Percentiles rank a stretch among this genome's conserved stretches.
Conservation (phyloP, 2,329 filamentous ascomycete species). For the Fusarium incarnatum region DNA sequence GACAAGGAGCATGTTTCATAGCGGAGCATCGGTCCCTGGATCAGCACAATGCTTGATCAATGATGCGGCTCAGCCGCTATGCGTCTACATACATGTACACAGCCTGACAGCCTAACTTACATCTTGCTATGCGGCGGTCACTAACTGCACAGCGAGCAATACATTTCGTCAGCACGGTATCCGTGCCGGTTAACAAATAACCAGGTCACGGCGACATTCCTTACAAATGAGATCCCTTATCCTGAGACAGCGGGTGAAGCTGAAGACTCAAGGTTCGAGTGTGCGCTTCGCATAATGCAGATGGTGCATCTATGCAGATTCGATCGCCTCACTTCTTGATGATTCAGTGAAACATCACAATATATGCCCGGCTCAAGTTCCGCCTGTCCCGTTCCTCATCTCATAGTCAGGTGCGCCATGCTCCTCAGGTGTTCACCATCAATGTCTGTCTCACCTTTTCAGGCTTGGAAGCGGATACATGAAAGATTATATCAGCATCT, state of each 20-base stretch:
- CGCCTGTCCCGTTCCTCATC: conserved; percentile 13
- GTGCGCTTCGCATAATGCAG: neutral
- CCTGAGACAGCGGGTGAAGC: neutral
- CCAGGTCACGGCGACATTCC: neutral
- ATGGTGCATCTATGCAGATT: neutral
- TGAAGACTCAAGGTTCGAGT: neutral
- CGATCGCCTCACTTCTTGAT: conserved; percentile 12
- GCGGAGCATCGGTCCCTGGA: conserved; percentile 19
- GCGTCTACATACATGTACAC: neutral
- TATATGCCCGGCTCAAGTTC: conserved; percentile 11
- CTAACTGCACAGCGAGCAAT: neutral
- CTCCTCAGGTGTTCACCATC: conserved; percentile 11
- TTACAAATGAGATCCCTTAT: neutral
- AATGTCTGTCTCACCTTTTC: conserved; percentile 16
- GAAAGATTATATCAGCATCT: conserved; percentile 8
- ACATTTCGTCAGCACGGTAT: neutral
- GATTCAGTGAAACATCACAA: conserved; percentile 6
- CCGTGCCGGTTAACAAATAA: neutral
- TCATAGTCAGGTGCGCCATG: conserved; percentile 9
- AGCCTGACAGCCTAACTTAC: conserved; percentile 1
- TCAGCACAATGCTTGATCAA: conserved; percentile 12
- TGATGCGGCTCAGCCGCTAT: conserved; percentile 8
- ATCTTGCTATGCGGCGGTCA: neutral
- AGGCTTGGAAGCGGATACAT: conserved; percentile 5
- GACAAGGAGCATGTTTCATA: conserved; percentile 8